Evolutionary conservation across 1,139 yeast genomes (phyloP).

Genomic region (Yamadazyma taylorii): DNA sequence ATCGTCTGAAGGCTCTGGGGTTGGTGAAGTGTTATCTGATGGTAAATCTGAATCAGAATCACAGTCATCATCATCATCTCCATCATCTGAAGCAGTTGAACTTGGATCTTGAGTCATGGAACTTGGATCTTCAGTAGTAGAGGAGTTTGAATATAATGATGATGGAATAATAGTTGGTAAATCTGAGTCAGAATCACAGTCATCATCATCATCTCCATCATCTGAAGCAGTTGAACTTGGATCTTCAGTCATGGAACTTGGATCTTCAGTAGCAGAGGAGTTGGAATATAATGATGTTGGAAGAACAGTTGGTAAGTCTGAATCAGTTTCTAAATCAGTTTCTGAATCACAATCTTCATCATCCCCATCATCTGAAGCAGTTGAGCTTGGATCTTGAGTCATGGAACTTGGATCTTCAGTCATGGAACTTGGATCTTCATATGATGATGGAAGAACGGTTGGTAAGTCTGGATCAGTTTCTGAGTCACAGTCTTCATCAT

Average conservation of each 20-base stretch:
- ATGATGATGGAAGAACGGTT: conserved; percentile 1
- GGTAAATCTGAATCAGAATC: conserved; percentile 4
- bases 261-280: neutral
- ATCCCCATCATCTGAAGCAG: conserved; percentile 10
- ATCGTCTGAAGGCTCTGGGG: conserved; percentile 5
- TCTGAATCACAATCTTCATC: conserved; percentile 14
- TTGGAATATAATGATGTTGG: conserved; percentile 1
- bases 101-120: conserved; percentile 1
- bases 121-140: neutral
- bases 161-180: conserved; percentile 3
- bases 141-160: neutral
- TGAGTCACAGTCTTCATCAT: conserved; percentile 13
- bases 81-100: conserved; percentile 6
- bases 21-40: conserved; percentile 3
- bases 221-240: conserved; percentile 5
- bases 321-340: conserved; percentile 1
- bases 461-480: conserved; percentile 3
- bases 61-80: conserved; percentile 15
- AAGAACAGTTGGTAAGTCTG: conserved; percentile 4
- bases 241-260: conserved; percentile 1
- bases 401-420: neutral
- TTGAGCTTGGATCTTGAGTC: conserved; percentile 1
- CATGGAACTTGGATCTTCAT: conserved; percentile 4
- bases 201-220: conserved; percentile 14
- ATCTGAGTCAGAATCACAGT: conserved; percentile 9